Base-by-base conservation (phyloP, 2,329 filamentous ascomycete genomes). In the Phialophora macrospora region DNA sequence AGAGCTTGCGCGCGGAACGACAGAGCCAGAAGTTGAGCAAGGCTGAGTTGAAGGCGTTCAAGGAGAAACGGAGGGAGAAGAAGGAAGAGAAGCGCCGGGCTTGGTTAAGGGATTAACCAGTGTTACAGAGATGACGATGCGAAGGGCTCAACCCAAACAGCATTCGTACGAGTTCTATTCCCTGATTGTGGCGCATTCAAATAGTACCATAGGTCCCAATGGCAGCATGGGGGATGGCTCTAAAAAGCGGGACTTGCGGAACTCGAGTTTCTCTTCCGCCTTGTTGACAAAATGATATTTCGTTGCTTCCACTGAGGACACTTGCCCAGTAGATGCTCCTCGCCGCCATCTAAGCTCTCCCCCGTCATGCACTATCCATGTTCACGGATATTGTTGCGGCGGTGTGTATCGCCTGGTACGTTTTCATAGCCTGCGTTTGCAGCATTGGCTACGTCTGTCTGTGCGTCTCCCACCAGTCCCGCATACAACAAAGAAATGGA, bases 21-120 rank as follows among this genome's bases (percentile, higher is more conserved):
- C 88, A 90, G 64, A 88, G 88, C 62, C 93, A 95, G 85, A 93
- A 92, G 79, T 84, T 94, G 26, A 90, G 82, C 63, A 96, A 94
- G 82, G 83, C 90, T 67, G 92, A 99, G 80, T 80, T 99, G 70
- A 94, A 96, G 81, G 88, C 89, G 63, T 97, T 94, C 80, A 95
- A 93, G 79, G 90, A 96, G 77, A 97, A 96, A 85, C 84, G 93
- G 68, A 86, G 88, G 68, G 91, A 91, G 52, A 92, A 88, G 80
- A 98, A 98, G 80, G 93, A 97, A 77, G 93, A 97, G 82, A 98
- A 97, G 81, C 85, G 93, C 67, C 84, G 93, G 70, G 94, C 93
- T 9, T 99, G 95, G 92, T 79, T 98, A 74, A 84, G 88, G 73
- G 93, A 97, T 79, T 97, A 80, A 88, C 51, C 12, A 48, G 17